Conservation (phyloP, 495 filamentous ascomycete species). For the Beverwykella pulmonaria region DNA sequence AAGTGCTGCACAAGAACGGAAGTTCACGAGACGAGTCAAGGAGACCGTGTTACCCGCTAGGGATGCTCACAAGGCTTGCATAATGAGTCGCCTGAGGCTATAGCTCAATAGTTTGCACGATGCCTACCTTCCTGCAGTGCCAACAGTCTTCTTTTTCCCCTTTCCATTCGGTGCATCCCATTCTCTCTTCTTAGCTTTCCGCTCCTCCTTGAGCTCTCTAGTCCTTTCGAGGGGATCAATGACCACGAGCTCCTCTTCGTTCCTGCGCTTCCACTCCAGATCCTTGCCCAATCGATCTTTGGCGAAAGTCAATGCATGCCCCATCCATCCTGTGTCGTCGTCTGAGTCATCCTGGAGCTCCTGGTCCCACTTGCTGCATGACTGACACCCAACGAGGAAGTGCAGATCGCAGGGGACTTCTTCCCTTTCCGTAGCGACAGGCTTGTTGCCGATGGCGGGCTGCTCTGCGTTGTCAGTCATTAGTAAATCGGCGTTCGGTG, state of each 20-base stretch:
- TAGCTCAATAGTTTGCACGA: no score
- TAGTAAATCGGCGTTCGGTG: background rate
- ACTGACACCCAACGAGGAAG: constrained; percentile 83
- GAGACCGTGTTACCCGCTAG: background rate
- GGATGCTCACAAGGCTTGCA: background rate
- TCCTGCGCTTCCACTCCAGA: constrained; percentile 82
- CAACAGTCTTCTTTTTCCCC: background rate
- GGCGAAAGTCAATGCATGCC: constrained; percentile 77
- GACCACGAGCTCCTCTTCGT: constrained; percentile 86
- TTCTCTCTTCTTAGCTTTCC: constrained; percentile 31
- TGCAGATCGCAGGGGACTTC: constrained; percentile 37
- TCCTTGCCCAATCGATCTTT: constrained; percentile 93
- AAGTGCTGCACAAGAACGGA: no score
- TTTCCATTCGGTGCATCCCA: constrained; percentile 5
- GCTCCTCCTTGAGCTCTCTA: constrained; percentile 57
- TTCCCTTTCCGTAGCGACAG: constrained; percentile 33
- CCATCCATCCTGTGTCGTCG: constrained; percentile 65
- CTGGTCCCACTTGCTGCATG: constrained; percentile 77
- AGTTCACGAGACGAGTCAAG: background rate
- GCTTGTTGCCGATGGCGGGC: background rate
- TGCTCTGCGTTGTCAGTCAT: background rate
- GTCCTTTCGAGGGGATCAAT: constrained; percentile 92
- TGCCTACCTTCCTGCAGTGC: background rate
- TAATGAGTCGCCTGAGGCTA: background rate
- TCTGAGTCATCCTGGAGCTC: constrained; percentile 54